Base-by-base conservation (phyloP, 257 asterid species). In the Rhazya stricta region DNA sequence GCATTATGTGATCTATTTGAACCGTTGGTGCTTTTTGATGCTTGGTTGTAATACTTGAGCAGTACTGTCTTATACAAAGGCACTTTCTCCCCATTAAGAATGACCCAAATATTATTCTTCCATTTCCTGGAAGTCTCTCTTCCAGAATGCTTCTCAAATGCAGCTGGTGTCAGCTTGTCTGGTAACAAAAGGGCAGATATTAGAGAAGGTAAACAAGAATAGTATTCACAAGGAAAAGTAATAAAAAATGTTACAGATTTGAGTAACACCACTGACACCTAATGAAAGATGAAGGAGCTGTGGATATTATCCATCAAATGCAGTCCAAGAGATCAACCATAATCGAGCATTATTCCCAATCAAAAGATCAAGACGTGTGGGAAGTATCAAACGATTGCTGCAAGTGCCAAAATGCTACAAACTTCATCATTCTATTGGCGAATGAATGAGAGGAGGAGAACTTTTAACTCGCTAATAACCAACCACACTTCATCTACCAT, bases 101-200 rank as follows among this genome's bases (percentile, higher is more conserved):
- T 86, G 32, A 86, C 81, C 91, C 91, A 86, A 37, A 86, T 79
- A 77, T 86, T 86, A 53, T 86, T 80, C 81, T 86, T 86, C 91
- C 91, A 86, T 78, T 86, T 86, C 81, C 89, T 83, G 12, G 91
- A 83, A 51, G 86, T 82, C 76, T 84, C 91, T 81, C 91, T 81
- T 42, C 87, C 88, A 37, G 91, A 86, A 81, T 86, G 91, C 79
- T 86, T 82, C 86, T 86, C 91, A 77, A 84, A 86, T 50, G 91
- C 91, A 74, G 91, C 83, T 0, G 89, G 89, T 16, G 89, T 81
- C 83, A 86, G 77, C 83, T 86, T 86, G 72, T 85, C 91, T 86
- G 57, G 39, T 46, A 62, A 78, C 74, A 76, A 41, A 42, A 79
- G 48, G 48, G 50, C 16, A 37, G 45, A 48, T 63, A 42, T 73